Evolutionary conservation across 371 early-diverging fungal species (phyloP).

Genomic region (Saksenaea vasiformis): DNA sequence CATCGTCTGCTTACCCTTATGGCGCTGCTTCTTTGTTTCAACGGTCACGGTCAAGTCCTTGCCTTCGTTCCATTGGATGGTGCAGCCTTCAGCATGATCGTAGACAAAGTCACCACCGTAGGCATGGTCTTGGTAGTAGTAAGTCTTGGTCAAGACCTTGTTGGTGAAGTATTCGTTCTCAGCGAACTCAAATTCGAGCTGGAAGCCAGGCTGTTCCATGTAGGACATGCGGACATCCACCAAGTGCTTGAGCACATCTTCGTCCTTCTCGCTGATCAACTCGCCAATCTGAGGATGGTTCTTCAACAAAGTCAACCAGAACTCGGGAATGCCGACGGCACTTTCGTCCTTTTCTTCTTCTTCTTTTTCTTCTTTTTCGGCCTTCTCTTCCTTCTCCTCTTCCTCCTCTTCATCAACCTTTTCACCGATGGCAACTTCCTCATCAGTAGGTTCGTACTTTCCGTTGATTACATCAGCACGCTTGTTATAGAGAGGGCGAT

Average conservation of each 20-base stretch:
- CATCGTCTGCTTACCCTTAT: conserved; percentile 70
- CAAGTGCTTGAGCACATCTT: conserved; percentile 80
- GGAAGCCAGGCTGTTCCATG: conserved; percentile 89
- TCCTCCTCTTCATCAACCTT: conserved; percentile 59
- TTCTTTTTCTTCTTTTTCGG: conserved; percentile 38
- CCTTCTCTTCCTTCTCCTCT: conserved; percentile 40
- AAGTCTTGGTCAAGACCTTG: conserved; percentile 85
- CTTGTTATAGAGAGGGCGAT: conserved; percentile 87
- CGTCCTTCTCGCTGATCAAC: conserved; percentile 88
- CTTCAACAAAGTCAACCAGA: conserved; percentile 93
- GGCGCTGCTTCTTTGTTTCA: conserved; percentile 97
- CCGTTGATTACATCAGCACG: conserved; percentile 80
- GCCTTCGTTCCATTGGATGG: conserved; percentile 95
- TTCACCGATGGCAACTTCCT: conserved; percentile 71
- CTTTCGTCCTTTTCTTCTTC: conserved; percentile 33
- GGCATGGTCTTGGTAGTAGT: conserved; percentile 77
- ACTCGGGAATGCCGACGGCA: conserved; percentile 73
- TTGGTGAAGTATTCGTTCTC: conserved; percentile 91
- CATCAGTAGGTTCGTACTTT: conserved; percentile 82
- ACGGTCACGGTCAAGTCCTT: conserved; percentile 89
- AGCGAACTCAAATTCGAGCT: conserved; percentile 88
- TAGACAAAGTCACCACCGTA: conserved; percentile 82
- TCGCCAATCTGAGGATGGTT: conserved; percentile 80
- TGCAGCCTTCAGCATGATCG: conserved; percentile 87
- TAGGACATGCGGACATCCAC: conserved; percentile 84